phyloP scores from a whole-genome alignment of 345 rosid species.

The Erucastrum elatum region DNA sequence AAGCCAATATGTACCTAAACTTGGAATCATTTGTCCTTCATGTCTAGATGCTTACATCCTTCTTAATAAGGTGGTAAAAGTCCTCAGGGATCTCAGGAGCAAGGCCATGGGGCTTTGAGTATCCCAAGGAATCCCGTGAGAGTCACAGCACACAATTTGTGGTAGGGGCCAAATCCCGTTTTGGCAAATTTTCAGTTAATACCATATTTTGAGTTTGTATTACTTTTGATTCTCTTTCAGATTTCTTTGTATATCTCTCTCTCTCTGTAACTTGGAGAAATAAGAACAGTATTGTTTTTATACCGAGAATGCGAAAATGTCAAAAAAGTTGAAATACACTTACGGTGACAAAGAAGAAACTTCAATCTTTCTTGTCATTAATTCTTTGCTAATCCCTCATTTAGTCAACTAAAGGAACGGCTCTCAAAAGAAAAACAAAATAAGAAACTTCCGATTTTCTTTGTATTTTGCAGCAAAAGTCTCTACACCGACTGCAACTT shows the following conservation, averaged over 20 bases:
- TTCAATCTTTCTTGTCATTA: background rate
- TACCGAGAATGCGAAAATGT: background rate
- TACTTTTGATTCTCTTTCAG: background rate
- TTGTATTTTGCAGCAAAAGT: background rate
- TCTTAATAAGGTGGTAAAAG: slow-evolving; percentile 51
- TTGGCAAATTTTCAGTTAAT: background rate
- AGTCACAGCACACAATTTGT: no score
- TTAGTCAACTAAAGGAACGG: background rate
- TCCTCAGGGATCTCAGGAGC: slow-evolving; percentile 76
- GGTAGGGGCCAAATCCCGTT: no score
- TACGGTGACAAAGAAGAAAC: background rate
- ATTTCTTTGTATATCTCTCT: background rate
- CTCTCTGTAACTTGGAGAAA: background rate
- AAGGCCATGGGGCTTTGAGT: slow-evolving; percentile 64
- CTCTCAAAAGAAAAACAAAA: background rate
- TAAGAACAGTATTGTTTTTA: background rate
- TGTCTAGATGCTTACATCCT: slow-evolving; percentile 75
- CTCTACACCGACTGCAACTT: slow-evolving; percentile 30
- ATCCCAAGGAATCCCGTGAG: slow-evolving; percentile 44
- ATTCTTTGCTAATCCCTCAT: background rate
- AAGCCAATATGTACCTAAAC: no score
- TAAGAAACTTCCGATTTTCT: background rate
- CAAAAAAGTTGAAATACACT: background rate
- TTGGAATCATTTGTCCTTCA: slow-evolving; percentile 75
- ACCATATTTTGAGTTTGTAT: background rate